Percentiles rank a stretch among this genome's conserved stretches.
Evolutionary conservation across 176 grass and related monocot species (phyloP).

Genomic region (Bothriochloa decipiens): DNA sequence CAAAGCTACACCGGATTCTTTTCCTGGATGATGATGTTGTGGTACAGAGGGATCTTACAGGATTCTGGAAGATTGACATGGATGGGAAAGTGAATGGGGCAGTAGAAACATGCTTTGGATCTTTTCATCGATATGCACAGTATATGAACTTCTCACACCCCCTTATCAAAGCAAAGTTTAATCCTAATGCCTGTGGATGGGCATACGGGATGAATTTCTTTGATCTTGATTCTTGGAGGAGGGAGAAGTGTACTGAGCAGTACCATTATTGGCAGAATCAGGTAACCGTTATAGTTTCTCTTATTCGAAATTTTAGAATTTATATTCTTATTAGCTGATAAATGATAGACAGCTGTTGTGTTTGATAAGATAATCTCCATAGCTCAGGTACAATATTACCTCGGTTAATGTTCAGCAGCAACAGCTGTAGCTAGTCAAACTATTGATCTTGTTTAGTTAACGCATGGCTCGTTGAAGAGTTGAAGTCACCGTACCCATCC

Average conservation of each 20-base stretch:
- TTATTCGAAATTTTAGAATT: neutral
- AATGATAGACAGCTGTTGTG: neutral
- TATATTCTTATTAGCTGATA: conserved; percentile 27
- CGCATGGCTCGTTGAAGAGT: neutral
- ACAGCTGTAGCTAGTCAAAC: neutral
- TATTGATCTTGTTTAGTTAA: conserved; percentile 19
- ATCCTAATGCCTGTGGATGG: conserved; percentile 94
- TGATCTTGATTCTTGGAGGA: conserved; percentile 93
- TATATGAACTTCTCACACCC: conserved; percentile 99
- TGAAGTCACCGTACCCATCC: neutral
- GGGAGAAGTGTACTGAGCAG: conserved; percentile 89
- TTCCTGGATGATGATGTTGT: conserved; percentile 99
- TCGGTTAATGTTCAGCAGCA: neutral
- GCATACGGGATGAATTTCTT: conserved; percentile 99
- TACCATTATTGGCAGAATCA: conserved; percentile 99
- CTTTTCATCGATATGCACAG: conserved; percentile 92
- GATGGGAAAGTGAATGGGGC: conserved; percentile 98
- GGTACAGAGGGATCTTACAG: conserved; percentile 88
- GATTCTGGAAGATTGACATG: conserved; percentile 96
- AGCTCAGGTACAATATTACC: neutral
- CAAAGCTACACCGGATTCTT: conserved; percentile 83
- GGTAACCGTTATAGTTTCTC: conserved; percentile 46
- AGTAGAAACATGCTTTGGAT: conserved; percentile 98
- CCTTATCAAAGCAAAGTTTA: conserved; percentile 88
- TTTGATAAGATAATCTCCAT: neutral